Base-by-base conservation (phyloP, 2,329 filamentous ascomycete species). In the Ophiognomonia clavigignenti-juglandacearum region DNA sequence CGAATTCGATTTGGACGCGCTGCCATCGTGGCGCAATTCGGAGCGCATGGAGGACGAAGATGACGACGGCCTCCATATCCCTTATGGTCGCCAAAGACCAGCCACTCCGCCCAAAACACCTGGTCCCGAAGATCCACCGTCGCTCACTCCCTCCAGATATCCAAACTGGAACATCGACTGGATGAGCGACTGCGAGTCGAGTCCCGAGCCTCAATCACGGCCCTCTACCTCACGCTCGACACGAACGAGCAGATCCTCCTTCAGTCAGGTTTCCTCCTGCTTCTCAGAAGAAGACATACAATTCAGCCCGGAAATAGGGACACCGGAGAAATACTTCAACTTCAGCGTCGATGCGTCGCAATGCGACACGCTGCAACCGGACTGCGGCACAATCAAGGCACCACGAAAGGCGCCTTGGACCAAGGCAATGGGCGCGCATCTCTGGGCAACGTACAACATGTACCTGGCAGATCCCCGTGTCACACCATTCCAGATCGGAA, bases 381-480 rank as follows among this genome's bases (percentile, higher is more conserved):
- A 26, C 36, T 39, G 41, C 27, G 39, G 27, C 27, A 39, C 24
- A 38, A 35, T 36, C 20, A 43, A 31, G 24, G 68, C 66, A 46
- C 57, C 64, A 27, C 67, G 76, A 49, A 80, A 75, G 59, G 76
- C 77, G 1, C 74, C 72, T 0, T 85, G 82, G 82, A 83, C 80
- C 4, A 77, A 75, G 51, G 73, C 78, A 16, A 84, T 85, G 79
- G 80, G 72, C 63, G 68, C 76, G 11, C 82, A 86, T 56, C 64
- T 86, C 9, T 86, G 82, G 82, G 72, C 77, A 5, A 83, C 78
- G 1, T 86, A 84, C 58, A 66, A 77, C 48, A 66, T 82, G 43
- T 86, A 85, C 56, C 66, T 85, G 34, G 78, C 83, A 59, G 82
- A 86, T 55, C 81, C 82, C 38, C 80, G 78, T 40, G 80, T 85